Evolutionary conservation across 1,139 yeast species (phyloP), one percentile per base, ranked within the genome.

Genomic region (Geotrichum restrictum): DNA sequence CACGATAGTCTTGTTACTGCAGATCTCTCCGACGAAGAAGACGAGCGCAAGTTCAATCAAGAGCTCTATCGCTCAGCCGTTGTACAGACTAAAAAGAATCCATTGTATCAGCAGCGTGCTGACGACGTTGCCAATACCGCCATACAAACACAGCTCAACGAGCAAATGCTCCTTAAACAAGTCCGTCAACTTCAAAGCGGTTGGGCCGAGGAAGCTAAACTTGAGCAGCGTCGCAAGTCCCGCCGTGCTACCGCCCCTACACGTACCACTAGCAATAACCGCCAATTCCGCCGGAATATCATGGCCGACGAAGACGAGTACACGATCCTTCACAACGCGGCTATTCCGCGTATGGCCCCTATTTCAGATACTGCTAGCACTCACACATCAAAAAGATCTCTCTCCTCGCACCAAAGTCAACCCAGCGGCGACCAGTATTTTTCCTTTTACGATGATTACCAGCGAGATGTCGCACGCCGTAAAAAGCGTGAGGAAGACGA

Each of bases 1-100:
- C 65, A 62, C 47, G 65, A 62, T 52, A 52, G 61, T 13, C 48
- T 60, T 24, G 59, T 58, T 24, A 57, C 57, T 16, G 58, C 49
- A 1, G 49, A 46, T 27, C 36, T 46, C 8, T 38, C 44, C 2
- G 49, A 46, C 49, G 40, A 46, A 27, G 49, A 46, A 13, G 49
- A 46, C 33, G 52, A 47, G 38, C 51, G 38, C 10, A 33, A 49
- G 18, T 48, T 40, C 36, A 53, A 47, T 39, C 52, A 44, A 10
- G 54, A 45, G 29, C 50, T 46, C 38, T 32, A 39, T 38, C 37
- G 22, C 34, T 11, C 49, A 38, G 53, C 38, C 43, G 53, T 36
- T 46, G 45, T 34, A 45, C 45, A 24, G 31, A 33, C 49, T 10
- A 31, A 19, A 44, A 52, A 24, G 29, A 47, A 7, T 41, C 53